Percentiles rank a stretch among this genome's conserved stretches.
phyloP scores from a whole-genome alignment of 768 basidiomycete species.

The Vararia minispora region DNA sequence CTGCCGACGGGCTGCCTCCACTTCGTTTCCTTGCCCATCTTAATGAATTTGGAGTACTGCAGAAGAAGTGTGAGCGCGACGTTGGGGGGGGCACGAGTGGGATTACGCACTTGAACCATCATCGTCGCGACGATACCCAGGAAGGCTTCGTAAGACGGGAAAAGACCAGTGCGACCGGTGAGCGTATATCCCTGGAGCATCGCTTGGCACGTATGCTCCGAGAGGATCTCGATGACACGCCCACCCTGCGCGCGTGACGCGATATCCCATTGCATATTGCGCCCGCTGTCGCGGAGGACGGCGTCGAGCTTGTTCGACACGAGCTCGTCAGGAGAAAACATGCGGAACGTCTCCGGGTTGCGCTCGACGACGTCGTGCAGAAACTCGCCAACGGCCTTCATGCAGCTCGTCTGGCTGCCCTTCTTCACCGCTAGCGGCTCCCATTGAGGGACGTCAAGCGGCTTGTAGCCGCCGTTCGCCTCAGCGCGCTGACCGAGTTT shows the following conservation, averaged over 20 bases:
- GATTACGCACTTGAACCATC: no score
- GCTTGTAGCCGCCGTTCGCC: slow-evolving; percentile 47
- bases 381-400: slow-evolving; percentile 56
- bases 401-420: slow-evolving; percentile 59
- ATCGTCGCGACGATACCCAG: slow-evolving; percentile 83
- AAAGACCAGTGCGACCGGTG: slow-evolving; percentile 74
- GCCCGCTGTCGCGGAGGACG: slow-evolving; percentile 52
- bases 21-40: slow-evolving; percentile 58
- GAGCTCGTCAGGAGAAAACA: slow-evolving; percentile 87
- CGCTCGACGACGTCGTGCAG: slow-evolving; percentile 45
- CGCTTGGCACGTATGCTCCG: slow-evolving; percentile 81
- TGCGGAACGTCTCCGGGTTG: slow-evolving; percentile 71
- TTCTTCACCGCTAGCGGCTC: slow-evolving; percentile 35
- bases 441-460: slow-evolving; percentile 63
- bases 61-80: no score
- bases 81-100: no score
- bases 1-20: slow-evolving; percentile 68
- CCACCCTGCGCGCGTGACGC: slow-evolving; percentile 60
- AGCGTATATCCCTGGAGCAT: slow-evolving; percentile 92
- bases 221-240: slow-evolving; percentile 80
- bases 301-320: slow-evolving; percentile 84
- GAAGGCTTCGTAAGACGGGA: slow-evolving; percentile 90
- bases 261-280: slow-evolving; percentile 83
- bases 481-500: slow-evolving; percentile 65
- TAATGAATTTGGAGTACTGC: slow-evolving; percentile 83